phyloP scores from a whole-genome alignment of 2,329 filamentous ascomycete species.

The Exophiala xenobiotica region DNA sequence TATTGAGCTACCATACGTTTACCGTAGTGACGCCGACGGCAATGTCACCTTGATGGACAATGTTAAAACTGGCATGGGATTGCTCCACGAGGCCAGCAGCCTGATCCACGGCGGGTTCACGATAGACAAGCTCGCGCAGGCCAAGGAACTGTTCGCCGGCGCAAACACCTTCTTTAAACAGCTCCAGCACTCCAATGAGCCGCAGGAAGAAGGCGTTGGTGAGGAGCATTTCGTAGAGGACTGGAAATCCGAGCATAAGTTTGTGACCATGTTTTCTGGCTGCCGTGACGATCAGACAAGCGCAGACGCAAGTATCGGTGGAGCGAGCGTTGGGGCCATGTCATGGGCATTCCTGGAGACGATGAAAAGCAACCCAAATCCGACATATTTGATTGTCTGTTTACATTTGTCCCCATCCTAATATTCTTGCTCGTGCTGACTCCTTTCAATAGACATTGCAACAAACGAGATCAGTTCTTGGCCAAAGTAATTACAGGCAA shows the following conservation, averaged over 20 bases:
- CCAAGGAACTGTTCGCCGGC: slow-evolving; percentile 52
- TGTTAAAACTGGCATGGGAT: slow-evolving; percentile 50
- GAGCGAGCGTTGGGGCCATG: slow-evolving; percentile 3
- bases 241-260: slow-evolving; percentile 45
- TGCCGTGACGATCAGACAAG: slow-evolving; percentile 52
- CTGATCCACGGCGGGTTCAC: slow-evolving; percentile 52
- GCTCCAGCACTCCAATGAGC: slow-evolving; percentile 32
- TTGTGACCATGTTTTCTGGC: slow-evolving; percentile 51
- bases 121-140: slow-evolving; percentile 45
- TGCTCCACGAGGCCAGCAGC: slow-evolving; percentile 51
- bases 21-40: slow-evolving; percentile 55
- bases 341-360: slow-evolving; percentile 4
- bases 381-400: slow-evolving; percentile 20
- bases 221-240: slow-evolving; percentile 47
- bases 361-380: slow-evolving; percentile 33
- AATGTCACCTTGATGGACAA: slow-evolving; percentile 57
- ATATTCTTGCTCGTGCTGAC: neutral
- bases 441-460: slow-evolving; percentile 24
- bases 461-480: slow-evolving; percentile 27
- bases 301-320: slow-evolving; percentile 45
- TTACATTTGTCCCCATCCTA: neutral
- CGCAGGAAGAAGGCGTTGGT: slow-evolving; percentile 43
- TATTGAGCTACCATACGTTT: slow-evolving; percentile 58
- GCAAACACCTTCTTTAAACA: slow-evolving; percentile 53
- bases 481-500: slow-evolving; percentile 26